Conservation (phyloP, 768 basidiomycete genomes). For the Lentinula sp. region DNA sequence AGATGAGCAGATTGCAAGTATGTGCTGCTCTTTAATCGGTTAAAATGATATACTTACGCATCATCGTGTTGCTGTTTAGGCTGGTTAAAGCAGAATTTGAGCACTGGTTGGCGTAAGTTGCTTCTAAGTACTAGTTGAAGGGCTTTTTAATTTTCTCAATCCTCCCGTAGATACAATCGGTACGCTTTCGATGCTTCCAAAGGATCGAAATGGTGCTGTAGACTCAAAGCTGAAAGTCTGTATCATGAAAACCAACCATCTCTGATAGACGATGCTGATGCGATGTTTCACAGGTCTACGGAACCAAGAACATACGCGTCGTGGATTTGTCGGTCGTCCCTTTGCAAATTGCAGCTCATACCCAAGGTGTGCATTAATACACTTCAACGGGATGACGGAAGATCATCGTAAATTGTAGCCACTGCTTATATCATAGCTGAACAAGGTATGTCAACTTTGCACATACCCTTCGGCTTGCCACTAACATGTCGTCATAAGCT, state of each 20-base stretch:
- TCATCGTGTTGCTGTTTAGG: neutral
- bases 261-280: constrained; percentile 14
- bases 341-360: constrained; percentile 41
- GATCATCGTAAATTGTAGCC: constrained; percentile 17
- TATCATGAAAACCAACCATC: neutral
- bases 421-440: constrained; percentile 42
- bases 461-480: neutral
- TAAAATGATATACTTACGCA: neutral
- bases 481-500: neutral
- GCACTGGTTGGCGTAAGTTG: constrained; percentile 20
- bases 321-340: constrained; percentile 51
- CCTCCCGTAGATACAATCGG: constrained; percentile 34
- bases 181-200: constrained; percentile 49
- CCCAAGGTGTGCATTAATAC: constrained; percentile 27
- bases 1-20: constrained; percentile 29
- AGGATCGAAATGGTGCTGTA: constrained; percentile 45
- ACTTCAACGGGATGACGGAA: too few relatives aligned
- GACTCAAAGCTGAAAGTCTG: constrained; percentile 37
- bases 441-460: constrained; percentile 26
- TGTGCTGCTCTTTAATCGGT: neutral
- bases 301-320: constrained; percentile 50
- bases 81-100: constrained; percentile 15
- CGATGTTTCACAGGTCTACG: constrained; percentile 32
- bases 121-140: constrained; percentile 7
- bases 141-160: constrained; percentile 9